Conservation (phyloP, 345 rosid genomes). For the Eucalyptus melliodora region DNA sequence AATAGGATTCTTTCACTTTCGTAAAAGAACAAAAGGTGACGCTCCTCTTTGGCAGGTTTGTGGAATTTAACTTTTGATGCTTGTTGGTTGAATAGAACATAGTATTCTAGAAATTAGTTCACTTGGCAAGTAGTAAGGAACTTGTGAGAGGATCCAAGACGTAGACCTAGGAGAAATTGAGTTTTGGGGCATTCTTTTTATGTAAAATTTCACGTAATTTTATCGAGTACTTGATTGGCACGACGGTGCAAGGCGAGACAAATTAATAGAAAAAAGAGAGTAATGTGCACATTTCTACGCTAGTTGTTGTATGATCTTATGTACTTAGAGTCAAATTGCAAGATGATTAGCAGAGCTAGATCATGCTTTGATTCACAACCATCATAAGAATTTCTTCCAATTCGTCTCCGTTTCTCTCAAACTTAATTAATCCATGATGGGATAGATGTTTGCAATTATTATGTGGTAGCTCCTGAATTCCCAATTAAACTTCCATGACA, state of each 20-base stretch:
- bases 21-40: not conserved
- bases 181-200: not conserved
- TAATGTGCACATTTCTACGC: not conserved
- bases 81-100: not conserved
- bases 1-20: not conserved
- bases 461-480: not conserved
- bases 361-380: not conserved
- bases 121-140: not conserved
- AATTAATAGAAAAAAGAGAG: not conserved
- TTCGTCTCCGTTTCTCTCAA: not conserved
- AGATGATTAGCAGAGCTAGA: not conserved
- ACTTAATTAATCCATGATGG: not conserved
- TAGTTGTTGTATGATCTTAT: not conserved
- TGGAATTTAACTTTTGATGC: not conserved
- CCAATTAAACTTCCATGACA: not conserved
- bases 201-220: not conserved
- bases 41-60: not conserved
- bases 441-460: not conserved
- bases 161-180: not conserved
- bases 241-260: accelerated
- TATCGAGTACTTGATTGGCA: accelerated
- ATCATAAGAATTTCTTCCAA: not conserved
- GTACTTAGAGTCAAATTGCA: not conserved
- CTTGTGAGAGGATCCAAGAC: not conserved
- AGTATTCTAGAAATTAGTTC: not conserved